These are phyloP conservation scores for Diplodia mutila DNA, from an alignment of 2,329 filamentous ascomycete species.

Conservation along the genomic window DNA sequence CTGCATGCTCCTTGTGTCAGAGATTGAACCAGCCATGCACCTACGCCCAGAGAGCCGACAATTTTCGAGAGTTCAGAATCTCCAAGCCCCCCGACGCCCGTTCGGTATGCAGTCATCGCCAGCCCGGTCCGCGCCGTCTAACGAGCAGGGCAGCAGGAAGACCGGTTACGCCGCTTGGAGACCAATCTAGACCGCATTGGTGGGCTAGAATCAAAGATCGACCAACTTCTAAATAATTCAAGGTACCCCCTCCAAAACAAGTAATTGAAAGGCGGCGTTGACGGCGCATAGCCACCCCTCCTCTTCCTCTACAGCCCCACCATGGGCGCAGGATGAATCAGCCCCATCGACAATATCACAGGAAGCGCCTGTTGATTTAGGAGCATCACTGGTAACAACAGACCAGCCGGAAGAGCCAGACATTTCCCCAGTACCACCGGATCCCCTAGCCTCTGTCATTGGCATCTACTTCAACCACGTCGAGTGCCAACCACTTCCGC, in stretches of 20 bases:
- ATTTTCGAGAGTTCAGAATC: not conserved
- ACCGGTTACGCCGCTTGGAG: not conserved
- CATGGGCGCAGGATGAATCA: no score
- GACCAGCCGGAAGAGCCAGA: not conserved
- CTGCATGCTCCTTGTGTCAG: not conserved
- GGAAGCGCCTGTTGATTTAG: not conserved
- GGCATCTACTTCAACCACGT: not conserved
- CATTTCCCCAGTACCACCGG: not conserved
- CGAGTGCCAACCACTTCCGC: not conserved
- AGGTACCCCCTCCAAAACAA: no score
- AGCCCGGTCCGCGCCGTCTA: not conserved
- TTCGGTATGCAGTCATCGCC: not conserved
- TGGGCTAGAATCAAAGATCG: not conserved
- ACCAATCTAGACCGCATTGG: not conserved
- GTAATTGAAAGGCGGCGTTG: no score
- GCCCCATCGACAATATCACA: no score
- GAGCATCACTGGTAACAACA: not conserved
- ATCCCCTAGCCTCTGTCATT: not conserved
- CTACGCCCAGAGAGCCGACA: not conserved
- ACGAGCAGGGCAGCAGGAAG: not conserved
- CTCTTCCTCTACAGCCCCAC: no score
- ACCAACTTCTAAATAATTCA: no score
- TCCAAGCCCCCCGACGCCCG: not conserved
- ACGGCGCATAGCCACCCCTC: no score
- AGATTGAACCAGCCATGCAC: not conserved